Evolutionary conservation across 2,329 filamentous ascomycete genomes (phyloP).

Genomic region (Colletotrichum somersetense): DNA sequence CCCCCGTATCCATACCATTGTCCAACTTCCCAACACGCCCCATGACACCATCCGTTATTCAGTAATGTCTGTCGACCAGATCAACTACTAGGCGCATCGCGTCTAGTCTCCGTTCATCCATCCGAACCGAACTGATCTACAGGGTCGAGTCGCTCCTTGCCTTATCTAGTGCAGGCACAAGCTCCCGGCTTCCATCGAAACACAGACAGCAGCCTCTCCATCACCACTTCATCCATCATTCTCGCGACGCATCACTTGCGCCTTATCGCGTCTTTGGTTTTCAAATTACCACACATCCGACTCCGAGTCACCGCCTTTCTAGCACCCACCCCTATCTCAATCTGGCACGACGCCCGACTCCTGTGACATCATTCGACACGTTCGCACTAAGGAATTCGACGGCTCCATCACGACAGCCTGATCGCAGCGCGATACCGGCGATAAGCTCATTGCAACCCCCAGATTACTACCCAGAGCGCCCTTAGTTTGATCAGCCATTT

Average conservation of each 20-base stretch:
- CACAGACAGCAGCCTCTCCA: conserved; percentile 33
- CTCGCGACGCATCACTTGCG: conserved; percentile 29
- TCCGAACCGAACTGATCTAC: conserved; percentile 37
- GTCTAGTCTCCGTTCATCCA: conserved; percentile 42
- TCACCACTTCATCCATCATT: conserved; percentile 14
- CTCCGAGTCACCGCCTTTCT: conserved; percentile 33
- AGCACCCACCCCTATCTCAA: conserved; percentile 18
- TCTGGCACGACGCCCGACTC: conserved; percentile 38
- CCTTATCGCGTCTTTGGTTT: conserved; percentile 17
- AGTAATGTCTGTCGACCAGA: conserved; percentile 42
- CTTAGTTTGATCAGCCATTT: neutral
- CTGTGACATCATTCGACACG: conserved; percentile 43
- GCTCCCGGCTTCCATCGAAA: conserved; percentile 30
- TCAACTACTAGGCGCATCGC: conserved; percentile 42
- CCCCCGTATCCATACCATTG: neutral
- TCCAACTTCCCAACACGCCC: conserved; percentile 18
- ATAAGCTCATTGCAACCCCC: conserved; percentile 30
- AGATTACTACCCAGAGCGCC: conserved; percentile 9
- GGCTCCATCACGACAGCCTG: conserved; percentile 35
- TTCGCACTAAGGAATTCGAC: conserved; percentile 30
- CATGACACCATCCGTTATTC: conserved; percentile 23
- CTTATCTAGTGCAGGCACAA: conserved; percentile 33
- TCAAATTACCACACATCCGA: conserved; percentile 3
- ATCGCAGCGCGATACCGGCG: conserved; percentile 37
- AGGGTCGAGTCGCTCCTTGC: conserved; percentile 40